Evolutionary conservation across 2,329 filamentous ascomycete genomes (phyloP).

Genomic region (Mycosphaerella arachidis): DNA sequence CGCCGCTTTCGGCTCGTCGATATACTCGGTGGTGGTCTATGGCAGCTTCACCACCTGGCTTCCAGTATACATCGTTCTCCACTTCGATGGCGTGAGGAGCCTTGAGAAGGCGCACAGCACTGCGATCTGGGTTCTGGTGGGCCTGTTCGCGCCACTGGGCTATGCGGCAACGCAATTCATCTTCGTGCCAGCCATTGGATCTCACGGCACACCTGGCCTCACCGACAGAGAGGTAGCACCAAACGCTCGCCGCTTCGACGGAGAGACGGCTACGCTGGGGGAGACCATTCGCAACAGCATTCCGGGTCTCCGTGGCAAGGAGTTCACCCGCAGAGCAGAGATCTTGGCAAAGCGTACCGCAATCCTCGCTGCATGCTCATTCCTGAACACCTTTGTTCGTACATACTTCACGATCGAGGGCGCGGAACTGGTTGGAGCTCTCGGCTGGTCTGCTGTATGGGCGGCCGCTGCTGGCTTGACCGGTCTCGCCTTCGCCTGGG

Average conservation of each 20-base stretch:
- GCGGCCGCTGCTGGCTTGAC: slow-evolving; percentile 58
- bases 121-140: slow-evolving; percentile 44
- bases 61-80: slow-evolving; percentile 64
- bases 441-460: slow-evolving; percentile 72
- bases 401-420: slow-evolving; percentile 64
- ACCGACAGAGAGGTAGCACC: slow-evolving; percentile 19
- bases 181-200: slow-evolving; percentile 62
- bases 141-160: slow-evolving; percentile 63
- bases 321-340: slow-evolving; percentile 62
- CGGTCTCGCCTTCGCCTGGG: slow-evolving; percentile 53
- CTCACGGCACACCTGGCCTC: slow-evolving; percentile 28
- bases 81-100: slow-evolving; percentile 69
- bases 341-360: slow-evolving; percentile 54
- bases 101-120: slow-evolving; percentile 64
- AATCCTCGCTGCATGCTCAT: slow-evolving; percentile 43
- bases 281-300: slow-evolving; percentile 70
- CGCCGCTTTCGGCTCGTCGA: slow-evolving; percentile 63
- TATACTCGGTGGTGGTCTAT: slow-evolving; percentile 72
- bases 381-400: slow-evolving; percentile 59
- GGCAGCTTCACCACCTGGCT: slow-evolving; percentile 65
- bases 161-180: slow-evolving; percentile 70
- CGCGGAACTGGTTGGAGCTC: slow-evolving; percentile 65
- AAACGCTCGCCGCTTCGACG: slow-evolving; percentile 57
- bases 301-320: slow-evolving; percentile 51
- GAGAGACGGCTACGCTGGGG: slow-evolving; percentile 58